Conservation (phyloP, 371 early-diverging fungal genomes). For the Saksenaea oblongispora region DNA sequence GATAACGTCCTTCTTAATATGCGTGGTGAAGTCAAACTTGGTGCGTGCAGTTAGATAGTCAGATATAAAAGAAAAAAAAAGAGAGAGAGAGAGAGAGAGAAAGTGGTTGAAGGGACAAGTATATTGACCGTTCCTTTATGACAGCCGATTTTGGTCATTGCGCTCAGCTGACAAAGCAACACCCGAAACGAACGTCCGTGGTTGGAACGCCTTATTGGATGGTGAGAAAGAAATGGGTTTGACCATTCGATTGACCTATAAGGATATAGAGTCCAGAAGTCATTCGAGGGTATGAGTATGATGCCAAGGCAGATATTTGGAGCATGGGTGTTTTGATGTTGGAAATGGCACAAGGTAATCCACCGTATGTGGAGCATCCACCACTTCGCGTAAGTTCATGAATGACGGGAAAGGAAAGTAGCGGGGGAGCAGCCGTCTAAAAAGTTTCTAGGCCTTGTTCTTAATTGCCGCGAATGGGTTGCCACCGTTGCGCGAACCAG, state of each 20-base stretch:
- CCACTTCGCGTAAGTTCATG: slow-evolving; percentile 55
- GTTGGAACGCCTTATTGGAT: slow-evolving; percentile 94
- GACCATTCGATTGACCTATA: too few relatives aligned
- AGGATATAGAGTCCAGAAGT: slow-evolving; percentile 91
- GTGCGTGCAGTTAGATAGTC: slow-evolving; percentile 59
- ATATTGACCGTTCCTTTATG: not conserved
- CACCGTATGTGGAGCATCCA: slow-evolving; percentile 72
- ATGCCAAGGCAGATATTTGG: slow-evolving; percentile 87
- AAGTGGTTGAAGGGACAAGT: too few relatives aligned
- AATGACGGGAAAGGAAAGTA: not conserved
- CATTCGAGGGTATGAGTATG: slow-evolving; percentile 75
- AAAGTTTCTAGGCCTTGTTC: slow-evolving; percentile 42
- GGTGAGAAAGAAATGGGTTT: slow-evolving; percentile 41
- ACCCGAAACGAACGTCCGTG: slow-evolving; percentile 68
- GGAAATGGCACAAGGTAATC: slow-evolving; percentile 84
- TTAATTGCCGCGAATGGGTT: slow-evolving; percentile 56
- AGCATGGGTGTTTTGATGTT: slow-evolving; percentile 80
- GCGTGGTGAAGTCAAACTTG: slow-evolving; percentile 72
- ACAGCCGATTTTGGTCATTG: slow-evolving; percentile 77
- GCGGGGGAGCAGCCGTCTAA: not conserved
- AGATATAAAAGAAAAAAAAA: slow-evolving; percentile 56
- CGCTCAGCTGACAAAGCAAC: slow-evolving; percentile 60
- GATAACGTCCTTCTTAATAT: slow-evolving; percentile 77
- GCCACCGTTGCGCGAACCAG: slow-evolving; percentile 44
- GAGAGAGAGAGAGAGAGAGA: too few relatives aligned